Conservation (phyloP, 1,284 basidiomycete genomes). For the Naganishia sp. region DNA sequence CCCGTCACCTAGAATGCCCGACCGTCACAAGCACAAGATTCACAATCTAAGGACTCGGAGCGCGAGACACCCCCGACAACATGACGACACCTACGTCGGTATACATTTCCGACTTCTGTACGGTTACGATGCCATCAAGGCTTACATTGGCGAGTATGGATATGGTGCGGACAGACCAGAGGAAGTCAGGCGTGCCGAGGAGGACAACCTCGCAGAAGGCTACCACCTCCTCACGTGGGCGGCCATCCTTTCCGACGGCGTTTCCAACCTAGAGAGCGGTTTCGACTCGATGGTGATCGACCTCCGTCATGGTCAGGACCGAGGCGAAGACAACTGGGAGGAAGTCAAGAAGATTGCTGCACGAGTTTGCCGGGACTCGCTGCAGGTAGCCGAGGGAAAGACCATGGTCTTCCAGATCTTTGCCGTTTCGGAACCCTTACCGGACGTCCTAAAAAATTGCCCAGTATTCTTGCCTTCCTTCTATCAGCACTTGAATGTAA, state of each 20-base stretch:
- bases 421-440: conserved; percentile 26
- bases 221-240: conserved; percentile 31
- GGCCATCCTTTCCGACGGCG: conserved; percentile 32
- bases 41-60: conserved; percentile 14
- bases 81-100: conserved; percentile 25
- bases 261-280: conserved; percentile 25
- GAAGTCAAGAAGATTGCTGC: conserved; percentile 40
- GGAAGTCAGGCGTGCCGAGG: conserved; percentile 10
- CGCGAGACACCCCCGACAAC: conserved; percentile 15
- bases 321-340: conserved; percentile 34
- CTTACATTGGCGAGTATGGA: conserved; percentile 19
- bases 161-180: conserved; percentile 22
- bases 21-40: conserved; percentile 16
- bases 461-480: conserved; percentile 30
- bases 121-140: conserved; percentile 21
- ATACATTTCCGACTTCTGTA: conserved; percentile 17
- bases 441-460: conserved; percentile 23
- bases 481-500: conserved; percentile 24
- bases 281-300: conserved; percentile 24
- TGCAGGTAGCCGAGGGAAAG: conserved; percentile 43
- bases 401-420: conserved; percentile 44
- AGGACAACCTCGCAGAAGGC: conserved; percentile 21
- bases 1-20: background rate
- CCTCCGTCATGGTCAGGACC: conserved; percentile 14
- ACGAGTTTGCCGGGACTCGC: conserved; percentile 33